phyloP scores from a whole-genome alignment of 1,284 basidiomycete genomes.

The Pterulicium gracile region DNA sequence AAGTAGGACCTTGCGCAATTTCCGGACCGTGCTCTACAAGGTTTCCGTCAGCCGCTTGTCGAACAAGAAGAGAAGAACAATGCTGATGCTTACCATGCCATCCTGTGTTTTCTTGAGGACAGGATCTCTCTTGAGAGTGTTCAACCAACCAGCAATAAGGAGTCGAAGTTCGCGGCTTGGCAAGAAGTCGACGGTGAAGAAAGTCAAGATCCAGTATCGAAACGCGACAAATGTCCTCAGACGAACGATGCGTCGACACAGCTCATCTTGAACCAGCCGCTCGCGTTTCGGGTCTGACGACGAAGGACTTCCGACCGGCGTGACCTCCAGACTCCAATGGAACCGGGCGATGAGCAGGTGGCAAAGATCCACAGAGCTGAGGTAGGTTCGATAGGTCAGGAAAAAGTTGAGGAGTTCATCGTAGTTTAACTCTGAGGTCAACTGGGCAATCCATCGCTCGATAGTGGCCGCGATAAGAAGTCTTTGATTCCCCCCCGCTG shows the following conservation, averaged over 20 bases:
- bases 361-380: slow-evolving; percentile 65
- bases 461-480: slow-evolving; percentile 66
- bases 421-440: slow-evolving; percentile 75
- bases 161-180: slow-evolving; percentile 68
- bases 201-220: slow-evolving; percentile 78
- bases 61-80: slow-evolving; percentile 4
- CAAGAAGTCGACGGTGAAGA: slow-evolving; percentile 79
- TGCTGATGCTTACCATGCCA: slow-evolving; percentile 45
- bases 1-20: slow-evolving; percentile 70
- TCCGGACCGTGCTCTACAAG: slow-evolving; percentile 62
- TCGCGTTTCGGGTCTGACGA: slow-evolving; percentile 28
- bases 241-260: slow-evolving; percentile 54
- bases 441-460: slow-evolving; percentile 82
- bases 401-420: slow-evolving; percentile 81
- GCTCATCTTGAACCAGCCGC: not conserved
- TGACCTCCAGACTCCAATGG: slow-evolving; percentile 60
- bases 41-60: not conserved
- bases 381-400: slow-evolving; percentile 78
- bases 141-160: slow-evolving; percentile 68
- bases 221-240: slow-evolving; percentile 82
- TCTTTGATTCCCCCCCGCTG: slow-evolving; percentile 4
- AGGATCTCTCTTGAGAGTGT: slow-evolving; percentile 59
- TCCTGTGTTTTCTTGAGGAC: slow-evolving; percentile 54
- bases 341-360: slow-evolving; percentile 75
- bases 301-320: slow-evolving; percentile 28